Conservation (phyloP, 139 green algal genomes). For the Micromonas pusilla region DNA sequence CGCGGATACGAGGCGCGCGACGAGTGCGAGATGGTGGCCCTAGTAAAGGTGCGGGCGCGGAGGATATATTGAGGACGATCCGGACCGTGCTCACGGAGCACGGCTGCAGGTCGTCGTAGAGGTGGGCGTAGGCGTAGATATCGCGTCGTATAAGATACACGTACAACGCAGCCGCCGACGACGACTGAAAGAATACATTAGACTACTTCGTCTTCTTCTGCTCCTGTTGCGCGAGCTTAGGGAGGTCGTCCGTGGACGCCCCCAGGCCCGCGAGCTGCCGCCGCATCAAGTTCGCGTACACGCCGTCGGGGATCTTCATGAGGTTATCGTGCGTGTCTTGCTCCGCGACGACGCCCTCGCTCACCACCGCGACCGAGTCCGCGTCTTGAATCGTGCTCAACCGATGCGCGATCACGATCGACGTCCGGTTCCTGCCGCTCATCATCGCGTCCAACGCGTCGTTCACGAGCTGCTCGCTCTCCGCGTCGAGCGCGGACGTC, state of each 20-base stretch:
- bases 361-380: slow-evolving; percentile 64
- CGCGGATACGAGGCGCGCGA: neutral
- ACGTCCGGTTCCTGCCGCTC: slow-evolving; percentile 41
- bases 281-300: neutral
- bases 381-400: slow-evolving; percentile 63
- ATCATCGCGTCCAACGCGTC: neutral
- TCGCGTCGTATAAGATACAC: neutral
- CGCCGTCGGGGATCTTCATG: slow-evolving; percentile 32
- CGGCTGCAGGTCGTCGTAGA: too few relatives aligned
- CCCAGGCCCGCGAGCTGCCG: neutral
- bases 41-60: neutral
- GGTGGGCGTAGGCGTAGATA: too few relatives aligned
- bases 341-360: slow-evolving; percentile 46
- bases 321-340: slow-evolving; percentile 51
- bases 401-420: slow-evolving; percentile 73
- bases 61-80: neutral
- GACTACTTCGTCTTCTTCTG: too few relatives aligned
- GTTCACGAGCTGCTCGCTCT: slow-evolving; percentile 41
- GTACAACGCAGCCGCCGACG: too few relatives aligned
- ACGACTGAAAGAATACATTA: too few relatives aligned
- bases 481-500: slow-evolving; percentile 79
- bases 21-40: neutral
- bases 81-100: neutral
- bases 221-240: too few relatives aligned
- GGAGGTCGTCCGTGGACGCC: neutral